Evolutionary conservation across 805 yeast species (phyloP).

Genomic region (Candida andamanensis): DNA sequence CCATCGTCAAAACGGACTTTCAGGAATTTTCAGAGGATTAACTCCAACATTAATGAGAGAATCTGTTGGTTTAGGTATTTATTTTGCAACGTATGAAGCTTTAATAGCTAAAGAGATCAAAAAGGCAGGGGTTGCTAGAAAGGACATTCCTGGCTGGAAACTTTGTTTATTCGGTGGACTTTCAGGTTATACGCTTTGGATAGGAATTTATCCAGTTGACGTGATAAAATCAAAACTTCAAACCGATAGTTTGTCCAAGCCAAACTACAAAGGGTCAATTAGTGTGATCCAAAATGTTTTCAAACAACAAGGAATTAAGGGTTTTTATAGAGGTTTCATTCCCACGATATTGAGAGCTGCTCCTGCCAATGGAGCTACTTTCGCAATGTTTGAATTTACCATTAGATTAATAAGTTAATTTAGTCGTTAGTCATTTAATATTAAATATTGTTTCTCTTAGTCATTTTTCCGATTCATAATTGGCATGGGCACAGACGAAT

Average conservation of each 20-base stretch:
- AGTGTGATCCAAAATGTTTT: slow-evolving; percentile 55
- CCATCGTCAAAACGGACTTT: slow-evolving; percentile 44
- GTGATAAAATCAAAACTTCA: slow-evolving; percentile 88
- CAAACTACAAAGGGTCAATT: slow-evolving; percentile 53
- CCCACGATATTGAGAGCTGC: slow-evolving; percentile 96
- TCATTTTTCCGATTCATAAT: not conserved
- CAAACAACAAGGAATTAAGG: slow-evolving; percentile 59
- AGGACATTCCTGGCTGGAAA: slow-evolving; percentile 83
- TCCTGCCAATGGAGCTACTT: slow-evolving; percentile 97
- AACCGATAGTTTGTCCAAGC: slow-evolving; percentile 51
- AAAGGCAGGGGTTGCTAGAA: slow-evolving; percentile 42
- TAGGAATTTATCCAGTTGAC: slow-evolving; percentile 79
- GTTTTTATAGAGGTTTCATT: slow-evolving; percentile 84
- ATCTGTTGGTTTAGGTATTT: slow-evolving; percentile 80
- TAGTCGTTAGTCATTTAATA: slow-evolving; percentile 3
- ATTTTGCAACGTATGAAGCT: slow-evolving; percentile 88
- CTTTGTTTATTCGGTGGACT: slow-evolving; percentile 84
- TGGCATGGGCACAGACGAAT: not conserved
- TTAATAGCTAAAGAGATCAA: slow-evolving; percentile 63
- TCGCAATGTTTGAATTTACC: slow-evolving; percentile 86
- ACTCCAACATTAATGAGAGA: slow-evolving; percentile 82
- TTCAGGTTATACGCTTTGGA: slow-evolving; percentile 91
- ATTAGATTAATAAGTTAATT: slow-evolving; percentile 54
- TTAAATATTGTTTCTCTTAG: not conserved
- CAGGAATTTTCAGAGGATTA: slow-evolving; percentile 73